These are phyloP conservation scores for Paramecium sonneborni DNA, from an alignment of 73 alveolate species.

Conservation along the genomic window DNA sequence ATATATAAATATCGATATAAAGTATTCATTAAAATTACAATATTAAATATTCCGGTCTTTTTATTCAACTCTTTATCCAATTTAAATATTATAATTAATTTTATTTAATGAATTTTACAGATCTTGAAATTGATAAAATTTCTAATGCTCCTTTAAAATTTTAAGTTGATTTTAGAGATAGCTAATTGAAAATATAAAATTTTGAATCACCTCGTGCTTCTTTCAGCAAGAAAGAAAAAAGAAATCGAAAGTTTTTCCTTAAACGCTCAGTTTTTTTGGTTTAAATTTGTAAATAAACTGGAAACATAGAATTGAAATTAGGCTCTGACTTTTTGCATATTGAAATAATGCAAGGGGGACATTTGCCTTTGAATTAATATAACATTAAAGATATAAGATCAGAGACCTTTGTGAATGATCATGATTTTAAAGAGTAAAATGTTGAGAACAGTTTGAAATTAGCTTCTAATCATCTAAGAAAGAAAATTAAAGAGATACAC, in stretches of 20 bases:
- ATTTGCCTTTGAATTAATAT: background rate
- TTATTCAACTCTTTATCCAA: background rate
- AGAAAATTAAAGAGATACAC: background rate
- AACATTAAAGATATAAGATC: background rate
- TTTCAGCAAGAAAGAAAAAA: background rate
- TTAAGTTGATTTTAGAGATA: background rate
- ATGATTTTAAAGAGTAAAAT: background rate
- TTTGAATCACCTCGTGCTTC: background rate
- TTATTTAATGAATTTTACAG: background rate
- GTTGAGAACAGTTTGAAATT: background rate
- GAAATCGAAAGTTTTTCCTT: slow-evolving; percentile 3
- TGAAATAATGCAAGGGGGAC: background rate
- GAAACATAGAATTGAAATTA: background rate
- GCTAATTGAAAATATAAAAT: background rate
- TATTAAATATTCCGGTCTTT: background rate
- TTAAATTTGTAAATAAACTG: background rate
- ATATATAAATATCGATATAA: background rate
- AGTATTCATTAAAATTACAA: too few relatives aligned
- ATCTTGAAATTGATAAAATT: background rate
- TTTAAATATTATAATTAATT: background rate
- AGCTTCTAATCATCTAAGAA: background rate
- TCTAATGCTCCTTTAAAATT: background rate
- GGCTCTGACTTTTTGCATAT: background rate
- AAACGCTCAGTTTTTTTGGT: background rate
- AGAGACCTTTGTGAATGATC: background rate